phyloP scores from a whole-genome alignment of 1,284 basidiomycete genomes.

The Naganishia cerealis region DNA sequence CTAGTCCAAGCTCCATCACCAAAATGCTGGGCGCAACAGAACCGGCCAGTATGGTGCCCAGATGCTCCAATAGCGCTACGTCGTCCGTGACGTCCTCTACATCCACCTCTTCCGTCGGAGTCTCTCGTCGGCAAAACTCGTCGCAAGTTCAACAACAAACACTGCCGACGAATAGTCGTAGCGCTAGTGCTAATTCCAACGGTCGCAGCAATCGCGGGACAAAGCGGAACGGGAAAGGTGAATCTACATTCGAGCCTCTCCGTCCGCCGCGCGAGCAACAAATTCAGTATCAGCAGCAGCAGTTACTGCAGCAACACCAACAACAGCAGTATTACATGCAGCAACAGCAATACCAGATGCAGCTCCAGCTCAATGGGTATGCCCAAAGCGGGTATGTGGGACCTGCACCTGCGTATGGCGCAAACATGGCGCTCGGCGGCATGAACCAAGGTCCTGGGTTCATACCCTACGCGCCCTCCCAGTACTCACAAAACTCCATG shows the following conservation, averaged over 20 bases:
- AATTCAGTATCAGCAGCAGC: conserved; percentile 14
- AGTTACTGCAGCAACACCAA: conserved; percentile 15
- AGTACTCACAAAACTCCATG: background rate
- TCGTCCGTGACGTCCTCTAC: conserved; percentile 19
- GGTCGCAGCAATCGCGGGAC: conserved; percentile 5
- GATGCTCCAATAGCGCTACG: background rate
- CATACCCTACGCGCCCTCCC: conserved; percentile 7
- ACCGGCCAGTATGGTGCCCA: background rate
- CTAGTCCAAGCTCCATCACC: conserved; percentile 16
- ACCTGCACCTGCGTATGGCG: conserved; percentile 5
- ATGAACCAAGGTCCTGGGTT: background rate
- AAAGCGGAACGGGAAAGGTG: conserved; percentile 27
- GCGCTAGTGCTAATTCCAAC: conserved; percentile 24
- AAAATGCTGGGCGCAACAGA: conserved; percentile 11
- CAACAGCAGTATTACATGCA: conserved; percentile 21
- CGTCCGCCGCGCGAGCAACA: conserved; percentile 26
- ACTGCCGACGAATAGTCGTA: conserved; percentile 6
- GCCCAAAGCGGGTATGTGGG: conserved; percentile 25
- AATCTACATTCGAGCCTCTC: conserved; percentile 28
- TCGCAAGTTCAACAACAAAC: background rate
- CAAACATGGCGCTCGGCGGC: background rate
- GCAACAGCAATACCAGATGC: conserved; percentile 26
- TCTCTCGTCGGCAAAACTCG: conserved; percentile 12
- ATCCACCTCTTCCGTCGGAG: conserved; percentile 17
- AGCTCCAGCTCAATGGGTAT: conserved; percentile 25